Evolutionary conservation across 345 rosid species (phyloP).

Genomic region (Luvunga scandens): DNA sequence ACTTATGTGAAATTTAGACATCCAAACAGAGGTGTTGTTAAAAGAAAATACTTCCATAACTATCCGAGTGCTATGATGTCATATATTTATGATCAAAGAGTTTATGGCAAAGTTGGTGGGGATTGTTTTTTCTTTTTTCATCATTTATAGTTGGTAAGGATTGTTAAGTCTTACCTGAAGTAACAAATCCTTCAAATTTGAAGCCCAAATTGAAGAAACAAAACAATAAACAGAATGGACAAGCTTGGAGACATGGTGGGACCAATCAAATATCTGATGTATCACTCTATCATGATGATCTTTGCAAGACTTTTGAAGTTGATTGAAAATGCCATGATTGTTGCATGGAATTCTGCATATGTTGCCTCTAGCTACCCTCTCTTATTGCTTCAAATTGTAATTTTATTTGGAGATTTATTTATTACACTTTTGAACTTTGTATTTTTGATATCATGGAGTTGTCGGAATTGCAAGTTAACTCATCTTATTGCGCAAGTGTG

Average conservation of each 20-base stretch:
- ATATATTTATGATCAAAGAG: not conserved
- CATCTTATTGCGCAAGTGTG: not conserved
- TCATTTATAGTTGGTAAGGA: constrained; percentile 36
- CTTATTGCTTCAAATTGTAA: constrained; percentile 45
- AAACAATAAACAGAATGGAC: constrained; percentile 2
- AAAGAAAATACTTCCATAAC: not conserved
- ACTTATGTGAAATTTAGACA: no score
- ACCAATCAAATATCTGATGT: constrained; percentile 60
- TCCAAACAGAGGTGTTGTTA: not conserved
- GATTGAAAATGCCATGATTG: constrained; percentile 75
- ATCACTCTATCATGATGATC: constrained; percentile 76
- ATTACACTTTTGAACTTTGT: constrained; percentile 50
- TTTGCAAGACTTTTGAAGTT: constrained; percentile 52
- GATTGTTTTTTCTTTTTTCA: not conserved
- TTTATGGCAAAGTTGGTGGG: not conserved
- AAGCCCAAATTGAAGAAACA: not conserved
- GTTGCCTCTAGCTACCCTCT: constrained; percentile 32
- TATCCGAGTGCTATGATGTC: not conserved
- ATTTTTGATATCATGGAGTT: constrained; percentile 34
- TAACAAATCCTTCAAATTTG: not conserved
- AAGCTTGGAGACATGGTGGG: constrained; percentile 40
- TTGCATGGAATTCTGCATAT: constrained; percentile 85
- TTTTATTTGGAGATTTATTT: constrained; percentile 27
- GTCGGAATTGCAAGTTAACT: constrained; percentile 42
- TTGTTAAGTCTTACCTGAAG: constrained; percentile 34